Percentiles rank a stretch among this genome's conserved stretches.
Conservation (phyloP, 2,329 filamentous ascomycete genomes). For the Xylariaceae sp. region DNA sequence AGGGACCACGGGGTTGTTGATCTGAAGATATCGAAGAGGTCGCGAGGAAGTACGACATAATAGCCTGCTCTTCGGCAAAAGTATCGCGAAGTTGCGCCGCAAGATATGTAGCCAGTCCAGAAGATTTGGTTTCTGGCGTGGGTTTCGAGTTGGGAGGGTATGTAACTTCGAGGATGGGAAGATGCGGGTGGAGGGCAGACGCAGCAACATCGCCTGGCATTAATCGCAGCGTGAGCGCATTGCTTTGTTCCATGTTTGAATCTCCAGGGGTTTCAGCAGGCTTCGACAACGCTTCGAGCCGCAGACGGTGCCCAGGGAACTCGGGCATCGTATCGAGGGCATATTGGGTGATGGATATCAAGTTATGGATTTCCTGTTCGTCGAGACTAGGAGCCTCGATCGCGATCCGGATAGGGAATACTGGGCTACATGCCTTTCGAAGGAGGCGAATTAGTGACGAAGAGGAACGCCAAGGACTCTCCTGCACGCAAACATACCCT, state of each 20-base stretch:
- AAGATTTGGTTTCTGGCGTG: constrained; percentile 71
- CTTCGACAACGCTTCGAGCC: constrained; percentile 66
- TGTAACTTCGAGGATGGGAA: constrained; percentile 75
- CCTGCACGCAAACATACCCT: constrained; percentile 68
- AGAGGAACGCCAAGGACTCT: too few species aligned
- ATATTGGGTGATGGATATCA: constrained; percentile 83
- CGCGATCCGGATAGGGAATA: constrained; percentile 84
- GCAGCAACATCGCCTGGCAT: constrained; percentile 64
- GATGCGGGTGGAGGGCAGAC: constrained; percentile 71
- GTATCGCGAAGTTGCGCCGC: constrained; percentile 77
- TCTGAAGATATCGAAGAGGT: constrained; percentile 60
- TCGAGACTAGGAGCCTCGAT: constrained; percentile 73
- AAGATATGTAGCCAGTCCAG: constrained; percentile 76
- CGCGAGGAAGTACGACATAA: constrained; percentile 76
- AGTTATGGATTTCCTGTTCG: constrained; percentile 70
- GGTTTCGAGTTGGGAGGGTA: constrained; percentile 75
- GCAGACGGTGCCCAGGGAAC: constrained; percentile 82
- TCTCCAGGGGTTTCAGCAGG: constrained; percentile 37
- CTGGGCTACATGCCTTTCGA: constrained; percentile 84
- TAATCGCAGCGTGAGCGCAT: constrained; percentile 74
- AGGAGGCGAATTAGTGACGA: too few species aligned
- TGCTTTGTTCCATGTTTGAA: constrained; percentile 46
- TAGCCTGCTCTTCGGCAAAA: constrained; percentile 87
- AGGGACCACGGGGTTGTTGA: constrained; percentile 51
- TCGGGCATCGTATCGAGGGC: constrained; percentile 86